Base-by-base conservation (phyloP, 2,329 filamentous ascomycete genomes). In the Epichloe aotearoae region DNA sequence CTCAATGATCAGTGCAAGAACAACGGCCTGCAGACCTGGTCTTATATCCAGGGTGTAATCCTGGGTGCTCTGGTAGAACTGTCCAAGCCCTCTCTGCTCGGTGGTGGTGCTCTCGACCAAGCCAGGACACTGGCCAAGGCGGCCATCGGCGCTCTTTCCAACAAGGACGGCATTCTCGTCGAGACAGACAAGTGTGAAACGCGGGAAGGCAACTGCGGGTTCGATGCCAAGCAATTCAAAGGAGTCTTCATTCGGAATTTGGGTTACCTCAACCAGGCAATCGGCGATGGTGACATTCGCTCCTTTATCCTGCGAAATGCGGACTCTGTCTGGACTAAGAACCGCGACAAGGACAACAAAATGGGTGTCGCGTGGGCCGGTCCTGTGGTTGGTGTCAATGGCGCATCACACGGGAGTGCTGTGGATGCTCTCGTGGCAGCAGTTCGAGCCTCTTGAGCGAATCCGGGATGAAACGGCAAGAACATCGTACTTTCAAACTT, bases 161-260 rank as follows among this genome's bases (percentile, higher is more conserved):
- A 74, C 52, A 51, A 62, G 0, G 63, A 72, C 50, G 71, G 73
- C 17, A 68, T 82, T 20, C 64, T 83, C 7, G 53, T 61, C 11
- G 67, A 69, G 57, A 57, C 58, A 2, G 64, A 64, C 51, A 56
- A 62, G 33, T 69, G 66, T 49, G 66, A 69, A 54, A 58, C 61
- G 19, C 51, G 54, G n/a, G 49, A 53, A 14, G 61, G 61, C 42
- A 58, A 66, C 52, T 76, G 72, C 50, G 69, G 67, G 7, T 62
- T 60, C 17, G 75, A 82, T 52, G 75, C 70, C 1, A 72, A 77
- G 34, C 80, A 85, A 58, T 88, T 88, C 73, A 88, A 88, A 64
- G 84, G 84, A 4, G 71, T 86, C 38, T 86, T 87, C 55, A 72
- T 78, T 15, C 74, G 82, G 17, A 85, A 85, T 59, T 66, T 88